phyloP scores from a whole-genome alignment of 768 basidiomycete species.

The Lactarius evosmus region DNA sequence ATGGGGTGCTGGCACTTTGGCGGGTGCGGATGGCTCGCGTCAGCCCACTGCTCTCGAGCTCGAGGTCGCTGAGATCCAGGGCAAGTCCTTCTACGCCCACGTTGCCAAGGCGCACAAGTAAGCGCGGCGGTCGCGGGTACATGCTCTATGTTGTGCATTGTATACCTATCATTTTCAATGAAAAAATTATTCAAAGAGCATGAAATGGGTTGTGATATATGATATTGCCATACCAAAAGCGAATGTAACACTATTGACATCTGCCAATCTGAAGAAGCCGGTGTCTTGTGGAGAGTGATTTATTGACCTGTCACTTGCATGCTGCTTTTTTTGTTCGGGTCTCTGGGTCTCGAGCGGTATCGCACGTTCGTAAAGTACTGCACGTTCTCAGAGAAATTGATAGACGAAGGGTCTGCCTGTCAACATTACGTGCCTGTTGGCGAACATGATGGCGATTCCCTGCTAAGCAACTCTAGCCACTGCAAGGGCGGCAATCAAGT shows the following conservation, averaged over 20 bases:
- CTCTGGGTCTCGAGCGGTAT: background rate
- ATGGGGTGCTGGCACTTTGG: conserved; percentile 72
- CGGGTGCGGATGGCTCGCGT: conserved; percentile 46
- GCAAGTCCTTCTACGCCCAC: conserved; percentile 46
- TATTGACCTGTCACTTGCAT: background rate
- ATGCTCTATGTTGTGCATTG: background rate
- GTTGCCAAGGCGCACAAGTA: conserved; percentile 38
- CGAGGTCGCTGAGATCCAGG: conserved; percentile 50
- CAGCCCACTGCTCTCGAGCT: conserved; percentile 49
- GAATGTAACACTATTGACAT: background rate
- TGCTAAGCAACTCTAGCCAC: background rate
- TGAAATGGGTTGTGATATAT: background rate
- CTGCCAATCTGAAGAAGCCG: background rate
- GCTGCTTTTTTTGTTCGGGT: background rate
- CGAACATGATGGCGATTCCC: background rate
- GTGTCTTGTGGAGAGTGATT: background rate
- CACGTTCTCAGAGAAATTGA: no score
- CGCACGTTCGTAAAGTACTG: no score
- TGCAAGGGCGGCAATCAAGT: no score
- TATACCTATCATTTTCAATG: background rate
- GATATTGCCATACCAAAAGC: background rate
- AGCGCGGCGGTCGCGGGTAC: background rate
- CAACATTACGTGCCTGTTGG: background rate
- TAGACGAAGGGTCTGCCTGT: background rate
- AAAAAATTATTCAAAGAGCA: background rate